Evolutionary conservation across 768 basidiomycete genomes (phyloP), one percentile per base, ranked within the genome.

Genomic region (Suillus placidus): DNA sequence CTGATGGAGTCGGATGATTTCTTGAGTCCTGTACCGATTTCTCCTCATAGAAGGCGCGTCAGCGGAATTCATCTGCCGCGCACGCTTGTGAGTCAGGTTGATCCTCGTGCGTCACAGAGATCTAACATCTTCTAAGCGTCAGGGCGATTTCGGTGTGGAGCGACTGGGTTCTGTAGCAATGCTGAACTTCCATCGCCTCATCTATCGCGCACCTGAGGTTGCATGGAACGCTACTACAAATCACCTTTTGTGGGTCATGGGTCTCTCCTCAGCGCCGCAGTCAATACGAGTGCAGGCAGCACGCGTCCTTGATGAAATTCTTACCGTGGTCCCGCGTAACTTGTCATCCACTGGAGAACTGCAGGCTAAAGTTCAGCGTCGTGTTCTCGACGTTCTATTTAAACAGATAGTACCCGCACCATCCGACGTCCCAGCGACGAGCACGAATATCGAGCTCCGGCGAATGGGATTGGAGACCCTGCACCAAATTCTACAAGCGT

Each of bases 61-160:
- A 97, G 96, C 69, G 97, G 96, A 0, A 94, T 99, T 34, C 91
- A 92, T 73, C 81, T 95, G 20, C 90, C 92, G 0, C 86, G 88
- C 58, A 90, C 90, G 3, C 78, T 92, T 80, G 92, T 93, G 68
- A 71, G 91, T 65, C 6, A 23, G 12, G 49, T 49, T 62, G 0
- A 37, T 38, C 10, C 52, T 57, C 40, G 38, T 51, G 52, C 18
- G 38, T 64, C 42, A 52, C 66, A 66, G 6, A 45, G 8, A 60
- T 34, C 64, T 62, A 40, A 55, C 20, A 6, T 2, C 35, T 37
- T n/a, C 57, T 30, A 66, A 95, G 92, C 85, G 92, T n/a, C 85
- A 91, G 0, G 93, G 93, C 0, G 97, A 99, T 68, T 99, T 97
- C 79, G 93, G 94, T n/a, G 89, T 98, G 64, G 86, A 86, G 66